These are phyloP conservation scores for Aspergillus panamensis DNA, from an alignment of 495 filamentous ascomycete species.

Conservation along the genomic window DNA sequence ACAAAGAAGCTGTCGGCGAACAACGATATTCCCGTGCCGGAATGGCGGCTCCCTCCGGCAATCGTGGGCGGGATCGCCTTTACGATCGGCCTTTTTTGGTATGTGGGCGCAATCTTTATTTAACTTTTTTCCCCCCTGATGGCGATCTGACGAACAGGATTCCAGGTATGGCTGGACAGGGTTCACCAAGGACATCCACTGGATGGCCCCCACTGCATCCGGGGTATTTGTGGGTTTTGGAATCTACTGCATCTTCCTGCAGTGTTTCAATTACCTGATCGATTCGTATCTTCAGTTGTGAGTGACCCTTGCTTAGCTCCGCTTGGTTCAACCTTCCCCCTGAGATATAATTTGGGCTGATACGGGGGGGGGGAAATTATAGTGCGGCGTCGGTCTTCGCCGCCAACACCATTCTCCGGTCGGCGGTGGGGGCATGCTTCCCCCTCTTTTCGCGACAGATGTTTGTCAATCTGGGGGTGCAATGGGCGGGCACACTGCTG, in stretches of 20 bases:
- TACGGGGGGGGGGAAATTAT: constrained; percentile 8
- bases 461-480: constrained; percentile 71
- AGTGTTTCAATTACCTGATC: constrained; percentile 42
- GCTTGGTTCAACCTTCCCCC: neutral
- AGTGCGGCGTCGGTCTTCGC: constrained; percentile 89
- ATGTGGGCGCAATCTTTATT: neutral
- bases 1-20: constrained; percentile 30
- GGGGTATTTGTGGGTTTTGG: constrained; percentile 33
- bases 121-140: neutral
- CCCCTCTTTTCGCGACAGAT: constrained; percentile 79
- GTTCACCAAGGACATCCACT: constrained; percentile 33
- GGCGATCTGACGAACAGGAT: neutral
- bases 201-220: constrained; percentile 40
- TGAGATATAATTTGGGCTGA: constrained; percentile 11
- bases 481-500: constrained; percentile 75
- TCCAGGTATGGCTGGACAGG: constrained; percentile 42
- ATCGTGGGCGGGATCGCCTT: constrained; percentile 49
- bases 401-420: constrained; percentile 82
- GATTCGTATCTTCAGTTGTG: constrained; percentile 62
- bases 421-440: constrained; percentile 71
- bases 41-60: constrained; percentile 42
- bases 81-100: constrained; percentile 55
- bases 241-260: constrained; percentile 38
- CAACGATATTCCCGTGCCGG: constrained; percentile 33
- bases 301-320: constrained; percentile 40